Evolutionary conservation across 805 yeast species (phyloP).

Genomic region (Wickerhamomyces subpelliculosus): DNA sequence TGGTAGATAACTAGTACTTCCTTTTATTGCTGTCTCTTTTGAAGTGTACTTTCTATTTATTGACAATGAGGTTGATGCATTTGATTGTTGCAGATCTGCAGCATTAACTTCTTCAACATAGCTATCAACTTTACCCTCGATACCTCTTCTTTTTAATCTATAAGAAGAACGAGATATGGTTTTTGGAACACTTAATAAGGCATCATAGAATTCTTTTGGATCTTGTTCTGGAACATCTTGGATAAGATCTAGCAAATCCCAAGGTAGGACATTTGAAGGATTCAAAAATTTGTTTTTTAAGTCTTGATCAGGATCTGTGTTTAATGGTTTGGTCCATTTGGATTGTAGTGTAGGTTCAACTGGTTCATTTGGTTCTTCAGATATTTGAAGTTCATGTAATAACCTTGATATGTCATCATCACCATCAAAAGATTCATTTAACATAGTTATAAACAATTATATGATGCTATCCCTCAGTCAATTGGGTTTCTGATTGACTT

Average conservation of each 20-base stretch:
- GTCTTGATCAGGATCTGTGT: constrained; percentile 7
- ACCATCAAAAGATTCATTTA: constrained; percentile 14
- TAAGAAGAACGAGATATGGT: constrained; percentile 56
- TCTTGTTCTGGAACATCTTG: constrained; percentile 45
- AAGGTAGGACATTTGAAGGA: constrained; percentile 57
- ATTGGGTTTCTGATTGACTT: background rate
- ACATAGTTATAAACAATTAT: constrained; percentile 12
- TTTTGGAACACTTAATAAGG: constrained; percentile 50
- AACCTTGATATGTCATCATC: constrained; percentile 5
- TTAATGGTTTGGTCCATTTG: background rate
- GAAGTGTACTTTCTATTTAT: constrained; percentile 61
- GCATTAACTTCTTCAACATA: constrained; percentile 57
- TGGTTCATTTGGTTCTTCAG: background rate
- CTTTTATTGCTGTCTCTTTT: constrained; percentile 55
- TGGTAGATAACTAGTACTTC: constrained; percentile 72
- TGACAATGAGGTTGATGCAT: constrained; percentile 66
- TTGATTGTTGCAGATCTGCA: constrained; percentile 36
- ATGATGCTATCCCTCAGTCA: background rate
- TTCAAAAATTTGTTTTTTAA: constrained; percentile 41
- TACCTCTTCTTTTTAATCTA: constrained; percentile 67
- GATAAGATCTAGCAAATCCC: constrained; percentile 65
- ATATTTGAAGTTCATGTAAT: constrained; percentile 3
- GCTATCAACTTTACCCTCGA: constrained; percentile 59
- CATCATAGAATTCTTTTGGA: constrained; percentile 16
- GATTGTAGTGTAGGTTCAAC: constrained; percentile 1